phyloP scores from a whole-genome alignment of 257 asterid genomes.

The Eustoma russellianum region DNA sequence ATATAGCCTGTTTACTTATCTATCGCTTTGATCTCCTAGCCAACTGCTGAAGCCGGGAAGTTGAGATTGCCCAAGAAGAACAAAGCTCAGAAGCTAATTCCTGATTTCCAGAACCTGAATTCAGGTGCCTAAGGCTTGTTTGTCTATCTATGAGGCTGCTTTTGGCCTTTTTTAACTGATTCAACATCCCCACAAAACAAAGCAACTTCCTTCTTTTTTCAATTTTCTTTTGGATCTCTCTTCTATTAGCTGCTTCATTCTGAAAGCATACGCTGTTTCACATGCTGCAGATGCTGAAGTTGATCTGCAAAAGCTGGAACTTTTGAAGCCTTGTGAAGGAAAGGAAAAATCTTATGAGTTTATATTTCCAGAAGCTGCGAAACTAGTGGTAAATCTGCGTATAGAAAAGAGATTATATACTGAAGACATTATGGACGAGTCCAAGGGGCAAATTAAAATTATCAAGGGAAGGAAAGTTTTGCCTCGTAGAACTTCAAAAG shows the following conservation, averaged over 20 bases:
- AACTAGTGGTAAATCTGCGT: constrained; percentile 12
- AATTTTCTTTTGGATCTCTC: neutral
- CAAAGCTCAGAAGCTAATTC: constrained; percentile 16
- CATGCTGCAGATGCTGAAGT: constrained; percentile 19
- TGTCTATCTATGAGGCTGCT: too few species aligned
- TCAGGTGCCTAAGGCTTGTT: constrained; percentile 23
- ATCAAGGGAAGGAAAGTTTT: constrained; percentile 18
- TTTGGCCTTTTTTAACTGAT: too few species aligned
- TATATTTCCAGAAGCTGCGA: neutral
- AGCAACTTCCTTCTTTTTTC: too few species aligned
- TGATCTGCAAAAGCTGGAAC: constrained; percentile 3
- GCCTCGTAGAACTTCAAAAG: constrained; percentile 50
- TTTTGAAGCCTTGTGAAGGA: constrained; percentile 12
- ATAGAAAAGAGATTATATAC: constrained; percentile 6
- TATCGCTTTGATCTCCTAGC: constrained; percentile 16
- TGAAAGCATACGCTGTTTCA: neutral
- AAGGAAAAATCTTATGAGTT: constrained; percentile 3
- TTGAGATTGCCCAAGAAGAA: constrained; percentile 16
- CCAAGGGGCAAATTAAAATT: constrained; percentile 21
- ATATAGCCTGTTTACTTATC: neutral
- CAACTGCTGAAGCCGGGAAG: constrained; percentile 32
- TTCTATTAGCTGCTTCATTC: too few species aligned
- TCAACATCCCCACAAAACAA: too few species aligned
- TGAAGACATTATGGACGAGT: constrained; percentile 1
- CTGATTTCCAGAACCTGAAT: constrained; percentile 17